Base-by-base conservation (phyloP, 208 protist genomes). In the Wallacemonas collosoma region DNA sequence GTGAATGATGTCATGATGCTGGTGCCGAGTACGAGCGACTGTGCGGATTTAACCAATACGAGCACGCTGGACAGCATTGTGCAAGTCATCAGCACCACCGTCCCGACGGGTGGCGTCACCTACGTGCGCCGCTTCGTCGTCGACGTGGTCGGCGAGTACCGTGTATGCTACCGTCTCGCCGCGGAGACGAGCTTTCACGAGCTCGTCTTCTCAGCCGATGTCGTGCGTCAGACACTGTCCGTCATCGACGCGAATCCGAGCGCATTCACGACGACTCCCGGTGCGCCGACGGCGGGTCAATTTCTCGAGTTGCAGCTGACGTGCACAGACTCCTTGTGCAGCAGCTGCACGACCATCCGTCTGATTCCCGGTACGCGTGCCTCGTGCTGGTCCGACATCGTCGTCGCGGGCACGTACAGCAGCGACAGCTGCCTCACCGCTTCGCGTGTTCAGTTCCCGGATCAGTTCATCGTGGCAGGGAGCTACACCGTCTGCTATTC, bases 401-500 rank as follows among this genome's bases (percentile, higher is more conserved):
- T 8, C n/a, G 72, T 81, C 51, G 36, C 50, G 3, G 73, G 75
- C 47, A 85, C 75, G 9, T 93, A 89, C 79, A 74, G 54, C 35
- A 94, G 90, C 72, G 76, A 81, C 58, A 81, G 81, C 51, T 97
- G 89, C 58, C 51, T 81, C 12, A 84, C 81, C 8, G 77, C 76
- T 2, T 90, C 75, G 38, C 64, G 66, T 1, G 70, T 93, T 17
- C 80, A 90, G 76, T 97, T 94, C 73, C 80, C 84, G 0, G 76
- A 94, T 44, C 72, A 90, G 54, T 93, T 90, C 65, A 61, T 95
- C 11, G 69, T 65, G 12, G 73, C 73, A 3, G 93, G 93, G 15
- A 69, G 26, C 38, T 97, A 91, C 73, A 97, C 89, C 11, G 79
- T 94, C 6, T 97, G 93, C 78, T 95, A 93, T 68, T 87, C 88